Evolutionary conservation across 129 eudicot species (phyloP).

Genomic region (Centrapalus pauciflorus): DNA sequence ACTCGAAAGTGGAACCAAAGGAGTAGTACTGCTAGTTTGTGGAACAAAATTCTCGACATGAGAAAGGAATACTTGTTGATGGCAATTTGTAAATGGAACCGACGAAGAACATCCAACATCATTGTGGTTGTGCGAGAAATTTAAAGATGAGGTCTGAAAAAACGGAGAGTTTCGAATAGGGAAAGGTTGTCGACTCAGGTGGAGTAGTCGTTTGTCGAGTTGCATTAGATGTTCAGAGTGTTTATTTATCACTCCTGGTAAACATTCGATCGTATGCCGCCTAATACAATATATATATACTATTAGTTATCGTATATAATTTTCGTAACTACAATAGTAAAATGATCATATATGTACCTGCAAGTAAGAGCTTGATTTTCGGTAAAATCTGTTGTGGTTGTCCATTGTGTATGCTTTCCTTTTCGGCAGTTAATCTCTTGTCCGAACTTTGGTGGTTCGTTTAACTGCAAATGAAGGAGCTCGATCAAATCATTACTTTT

Average conservation of each 20-base stretch:
- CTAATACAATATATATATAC: constrained; percentile 10
- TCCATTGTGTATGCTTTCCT: constrained; percentile 66
- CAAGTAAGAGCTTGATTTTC: constrained; percentile 41
- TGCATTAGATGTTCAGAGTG: constrained; percentile 42
- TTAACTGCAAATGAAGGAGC: constrained; percentile 37
- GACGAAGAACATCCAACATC: no score
- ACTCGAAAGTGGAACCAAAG: no score
- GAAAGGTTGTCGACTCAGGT: constrained; percentile 36
- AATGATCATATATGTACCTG: constrained; percentile 30
- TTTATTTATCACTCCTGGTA: constrained; percentile 32
- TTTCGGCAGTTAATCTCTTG: constrained; percentile 53
- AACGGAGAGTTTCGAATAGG: constrained; percentile 22
- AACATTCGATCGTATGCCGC: constrained; percentile 33
- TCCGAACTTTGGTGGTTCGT: constrained; percentile 31
- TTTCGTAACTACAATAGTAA: not conserved
- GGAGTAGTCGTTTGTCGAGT: constrained; percentile 26
- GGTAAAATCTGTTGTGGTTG: constrained; percentile 43
- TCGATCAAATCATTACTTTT: not conserved
- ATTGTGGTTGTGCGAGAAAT: no score
- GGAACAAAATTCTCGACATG: no score
- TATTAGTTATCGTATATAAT: not conserved
- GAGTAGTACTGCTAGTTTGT: no score
- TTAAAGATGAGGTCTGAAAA: no score
- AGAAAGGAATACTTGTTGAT: no score
- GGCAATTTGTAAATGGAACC: no score